A percentile compares a stretch with the other conserved stretches of the same genome.
phyloP scores from a whole-genome alignment of 768 basidiomycete species.

The Lactarius trivialis region DNA sequence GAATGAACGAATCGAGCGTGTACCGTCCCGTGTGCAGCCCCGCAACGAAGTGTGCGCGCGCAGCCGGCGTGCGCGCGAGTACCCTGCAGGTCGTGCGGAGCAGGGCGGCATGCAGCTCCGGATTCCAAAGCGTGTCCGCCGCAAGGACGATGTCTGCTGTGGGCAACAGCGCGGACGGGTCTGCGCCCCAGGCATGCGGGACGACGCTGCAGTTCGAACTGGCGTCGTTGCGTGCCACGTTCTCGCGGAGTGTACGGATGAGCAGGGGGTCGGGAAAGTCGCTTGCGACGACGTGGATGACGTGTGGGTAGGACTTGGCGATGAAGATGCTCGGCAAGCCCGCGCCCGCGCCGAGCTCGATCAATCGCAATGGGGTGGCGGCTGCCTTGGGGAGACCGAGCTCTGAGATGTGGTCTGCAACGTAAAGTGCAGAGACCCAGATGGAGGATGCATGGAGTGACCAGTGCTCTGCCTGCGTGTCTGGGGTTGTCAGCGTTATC shows the following conservation, averaged over 20 bases:
- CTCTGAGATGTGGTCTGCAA: constrained; percentile 57
- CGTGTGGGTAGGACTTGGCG: constrained; percentile 40
- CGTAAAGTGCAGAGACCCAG: constrained; percentile 61
- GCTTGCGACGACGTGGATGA: constrained; percentile 43
- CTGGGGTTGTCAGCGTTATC: constrained; percentile 51
- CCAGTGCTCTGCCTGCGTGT: constrained; percentile 66
- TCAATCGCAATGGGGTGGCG: constrained; percentile 31
- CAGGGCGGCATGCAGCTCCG: constrained; percentile 49
- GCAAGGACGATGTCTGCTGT: constrained; percentile 54
- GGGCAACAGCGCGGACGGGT: constrained; percentile 31
- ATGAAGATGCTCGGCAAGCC: constrained; percentile 68
- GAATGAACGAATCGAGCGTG: constrained; percentile 57
- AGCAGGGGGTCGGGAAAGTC: constrained; percentile 69
- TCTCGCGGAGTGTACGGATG: constrained; percentile 50
- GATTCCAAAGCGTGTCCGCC: constrained; percentile 76
- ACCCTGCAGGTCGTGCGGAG: constrained; percentile 45
- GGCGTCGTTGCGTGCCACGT: constrained; percentile 47
- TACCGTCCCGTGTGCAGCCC: constrained; percentile 75
- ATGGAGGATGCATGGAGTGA: constrained; percentile 70
- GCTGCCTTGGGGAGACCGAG: constrained; percentile 30
- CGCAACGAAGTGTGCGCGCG: constrained; percentile 61
- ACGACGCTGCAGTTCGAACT: constrained; percentile 43
- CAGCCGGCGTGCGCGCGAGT: constrained; percentile 36
- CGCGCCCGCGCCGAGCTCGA: constrained; percentile 71
- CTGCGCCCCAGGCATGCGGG: constrained; percentile 62